phyloP scores from a whole-genome alignment of 345 rosid genomes.

The Psidium guajava region DNA sequence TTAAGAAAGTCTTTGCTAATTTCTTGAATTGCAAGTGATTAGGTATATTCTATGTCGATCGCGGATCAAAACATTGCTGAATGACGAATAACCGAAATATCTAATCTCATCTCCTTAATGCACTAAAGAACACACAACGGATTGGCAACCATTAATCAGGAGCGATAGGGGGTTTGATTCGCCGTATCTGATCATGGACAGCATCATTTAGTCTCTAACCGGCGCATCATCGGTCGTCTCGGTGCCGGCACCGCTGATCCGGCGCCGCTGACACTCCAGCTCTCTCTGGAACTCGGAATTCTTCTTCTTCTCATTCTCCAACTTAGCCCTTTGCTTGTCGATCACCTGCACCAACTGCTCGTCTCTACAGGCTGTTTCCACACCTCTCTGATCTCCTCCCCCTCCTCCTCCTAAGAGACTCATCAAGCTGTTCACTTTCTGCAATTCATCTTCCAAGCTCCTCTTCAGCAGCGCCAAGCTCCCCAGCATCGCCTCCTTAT shows the following conservation, averaged over 20 bases:
- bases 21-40: neutral
- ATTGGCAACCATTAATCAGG: neutral
- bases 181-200: neutral
- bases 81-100: neutral
- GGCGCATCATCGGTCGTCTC: neutral
- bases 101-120: neutral
- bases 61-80: neutral
- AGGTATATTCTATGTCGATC: neutral
- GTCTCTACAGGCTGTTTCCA: constrained; percentile 16
- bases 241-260: constrained; percentile 17
- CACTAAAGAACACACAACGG: neutral
- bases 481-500: constrained; percentile 26
- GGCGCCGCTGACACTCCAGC: constrained; percentile 19
- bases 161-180: neutral
- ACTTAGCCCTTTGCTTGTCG: constrained; percentile 38
- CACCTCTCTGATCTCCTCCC: neutral
- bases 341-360: constrained; percentile 27
- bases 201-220: neutral
- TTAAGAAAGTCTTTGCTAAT: neutral
- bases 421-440: constrained; percentile 32
- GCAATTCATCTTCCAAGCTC: constrained; percentile 67
- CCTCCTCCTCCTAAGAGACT: constrained; percentile 40
- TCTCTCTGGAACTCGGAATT: constrained; percentile 38
- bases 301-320: constrained; percentile 39
- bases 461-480: constrained; percentile 30